Evolutionary conservation across 2,329 filamentous ascomycete genomes (phyloP).

Genomic region (Aspergillus pseudotamarii): DNA sequence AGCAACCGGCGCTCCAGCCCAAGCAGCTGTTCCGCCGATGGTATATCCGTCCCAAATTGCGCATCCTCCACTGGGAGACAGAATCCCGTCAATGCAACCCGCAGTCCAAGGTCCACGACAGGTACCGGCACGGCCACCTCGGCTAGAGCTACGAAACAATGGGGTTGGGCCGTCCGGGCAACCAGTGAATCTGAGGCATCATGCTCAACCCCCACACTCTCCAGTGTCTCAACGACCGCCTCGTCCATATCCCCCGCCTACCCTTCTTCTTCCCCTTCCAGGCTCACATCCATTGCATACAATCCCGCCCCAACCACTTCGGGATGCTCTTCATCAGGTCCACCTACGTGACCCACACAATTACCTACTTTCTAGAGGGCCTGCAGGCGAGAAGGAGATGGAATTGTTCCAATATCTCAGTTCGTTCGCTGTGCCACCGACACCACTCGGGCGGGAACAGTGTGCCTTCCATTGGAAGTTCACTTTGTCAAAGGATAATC

Average conservation of each 20-base stretch:
- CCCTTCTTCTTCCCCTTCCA: slow-evolving; percentile 39
- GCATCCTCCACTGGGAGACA: not conserved
- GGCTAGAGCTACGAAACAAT: not conserved
- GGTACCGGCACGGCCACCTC: not conserved
- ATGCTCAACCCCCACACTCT: not conserved
- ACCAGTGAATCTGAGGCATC: not conserved
- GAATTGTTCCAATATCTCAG: slow-evolving; percentile 42
- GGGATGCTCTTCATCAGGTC: slow-evolving; percentile 61
- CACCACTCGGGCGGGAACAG: slow-evolving; percentile 28
- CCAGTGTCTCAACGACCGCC: not conserved
- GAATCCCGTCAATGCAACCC: not conserved
- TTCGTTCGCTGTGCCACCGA: slow-evolving; percentile 34
- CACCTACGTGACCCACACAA: slow-evolving; percentile 58
- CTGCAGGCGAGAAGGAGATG: slow-evolving; percentile 25
- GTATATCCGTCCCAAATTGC: slow-evolving; percentile 6
- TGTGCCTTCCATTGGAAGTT: slow-evolving; percentile 40
- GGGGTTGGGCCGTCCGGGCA: not conserved
- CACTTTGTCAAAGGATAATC: slow-evolving; percentile 32
- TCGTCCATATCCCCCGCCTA: not conserved
- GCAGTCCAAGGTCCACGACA: not conserved
- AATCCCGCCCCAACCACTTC: slow-evolving; percentile 47
- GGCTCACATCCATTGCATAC: slow-evolving; percentile 39
- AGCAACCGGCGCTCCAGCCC: not conserved
- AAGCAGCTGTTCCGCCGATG: not conserved
- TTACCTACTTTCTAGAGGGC: slow-evolving; percentile 27